Evolutionary conservation across 352 stramenopile species (phyloP).

Genomic region (Globisporangium paroecandrum): DNA sequence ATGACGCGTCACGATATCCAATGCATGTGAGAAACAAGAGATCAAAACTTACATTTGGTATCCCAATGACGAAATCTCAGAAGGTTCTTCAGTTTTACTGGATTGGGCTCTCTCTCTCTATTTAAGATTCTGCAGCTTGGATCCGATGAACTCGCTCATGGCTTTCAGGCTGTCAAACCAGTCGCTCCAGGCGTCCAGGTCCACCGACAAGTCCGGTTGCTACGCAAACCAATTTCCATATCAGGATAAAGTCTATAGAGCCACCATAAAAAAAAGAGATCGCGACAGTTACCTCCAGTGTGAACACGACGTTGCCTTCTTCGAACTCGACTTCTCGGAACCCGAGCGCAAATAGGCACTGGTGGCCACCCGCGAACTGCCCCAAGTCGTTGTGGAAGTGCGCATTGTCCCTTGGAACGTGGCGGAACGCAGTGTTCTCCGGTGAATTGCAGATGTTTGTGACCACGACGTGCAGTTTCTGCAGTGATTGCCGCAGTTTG

Average conservation of each 20-base stretch:
- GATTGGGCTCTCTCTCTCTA: neutral
- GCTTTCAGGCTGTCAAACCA: constrained; percentile 80
- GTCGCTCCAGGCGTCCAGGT: constrained; percentile 75
- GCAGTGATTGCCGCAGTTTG: constrained; percentile 32
- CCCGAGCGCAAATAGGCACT: constrained; percentile 66
- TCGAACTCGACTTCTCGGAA: constrained; percentile 63
- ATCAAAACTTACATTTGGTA: neutral
- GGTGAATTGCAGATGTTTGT: constrained; percentile 66
- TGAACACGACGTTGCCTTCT: constrained; percentile 45
- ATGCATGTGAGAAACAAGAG: constrained; percentile 37
- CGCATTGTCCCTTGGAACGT: constrained; percentile 69
- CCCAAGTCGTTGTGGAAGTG: constrained; percentile 71
- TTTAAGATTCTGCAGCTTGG: constrained; percentile 22
- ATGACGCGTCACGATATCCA: constrained; percentile 48
- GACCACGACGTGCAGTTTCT: constrained; percentile 53
- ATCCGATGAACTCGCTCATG: constrained; percentile 48
- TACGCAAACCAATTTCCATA: constrained; percentile 18
- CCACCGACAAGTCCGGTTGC: constrained; percentile 68
- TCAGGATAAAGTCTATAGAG: neutral
- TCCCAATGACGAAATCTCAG: neutral
- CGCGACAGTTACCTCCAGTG: constrained; percentile 47
- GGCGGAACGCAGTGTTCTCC: constrained; percentile 65
- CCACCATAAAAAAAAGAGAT: neutral
- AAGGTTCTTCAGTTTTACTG: neutral
- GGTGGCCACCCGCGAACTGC: constrained; percentile 52